phyloP scores from a whole-genome alignment of 257 asterid species.

The Linderniella brevidens region DNA sequence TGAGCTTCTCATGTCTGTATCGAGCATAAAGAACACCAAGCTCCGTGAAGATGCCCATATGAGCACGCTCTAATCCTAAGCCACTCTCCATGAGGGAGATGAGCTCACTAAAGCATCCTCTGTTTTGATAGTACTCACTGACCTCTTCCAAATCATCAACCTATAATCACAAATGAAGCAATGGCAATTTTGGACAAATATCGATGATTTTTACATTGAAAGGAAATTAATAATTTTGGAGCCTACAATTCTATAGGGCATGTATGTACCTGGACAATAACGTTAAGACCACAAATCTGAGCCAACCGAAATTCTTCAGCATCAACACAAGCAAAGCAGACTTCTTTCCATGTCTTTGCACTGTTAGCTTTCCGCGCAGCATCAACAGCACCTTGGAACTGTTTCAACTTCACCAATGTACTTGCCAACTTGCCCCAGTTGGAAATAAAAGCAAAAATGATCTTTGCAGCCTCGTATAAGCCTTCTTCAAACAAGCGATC shows the following conservation, averaged over 20 bases:
- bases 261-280: constrained; percentile 81
- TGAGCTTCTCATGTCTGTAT: constrained; percentile 97
- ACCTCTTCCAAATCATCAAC: constrained; percentile 99
- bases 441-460: constrained; percentile 79
- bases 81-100: constrained; percentile 99
- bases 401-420: constrained; percentile 81
- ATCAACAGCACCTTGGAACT: constrained; percentile 98
- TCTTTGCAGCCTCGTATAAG: constrained; percentile 91
- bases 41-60: constrained; percentile 98
- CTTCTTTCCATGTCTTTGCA: constrained; percentile 96
- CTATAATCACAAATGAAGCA: constrained; percentile 17
- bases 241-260: not conserved
- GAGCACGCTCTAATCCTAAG: constrained; percentile 97
- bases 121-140: constrained; percentile 88
- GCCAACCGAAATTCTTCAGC: constrained; percentile 99
- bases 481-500: constrained; percentile 96
- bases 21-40: constrained; percentile 95
- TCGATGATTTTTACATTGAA: too few species aligned
- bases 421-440: constrained; percentile 95
- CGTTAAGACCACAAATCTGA: constrained; percentile 97
- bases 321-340: constrained; percentile 98
- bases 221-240: too few species aligned
- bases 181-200: too few species aligned
- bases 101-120: constrained; percentile 96
- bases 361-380: constrained; percentile 99